These are phyloP conservation scores for Penicillium aurantiogriseum DNA, from an alignment of 2,329 filamentous ascomycete species.

Conservation along the genomic window DNA sequence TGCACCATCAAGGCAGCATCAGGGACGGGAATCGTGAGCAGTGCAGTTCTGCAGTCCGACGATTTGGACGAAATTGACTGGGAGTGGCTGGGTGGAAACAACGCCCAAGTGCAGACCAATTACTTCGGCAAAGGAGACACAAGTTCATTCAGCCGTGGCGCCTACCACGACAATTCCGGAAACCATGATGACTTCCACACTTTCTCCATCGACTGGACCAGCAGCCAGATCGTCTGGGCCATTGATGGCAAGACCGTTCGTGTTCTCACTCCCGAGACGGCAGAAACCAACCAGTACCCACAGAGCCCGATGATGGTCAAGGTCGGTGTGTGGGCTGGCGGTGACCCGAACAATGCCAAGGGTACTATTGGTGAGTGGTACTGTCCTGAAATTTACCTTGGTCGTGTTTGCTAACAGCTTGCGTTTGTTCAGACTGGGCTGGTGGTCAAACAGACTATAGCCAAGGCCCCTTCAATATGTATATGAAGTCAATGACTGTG, in stretches of 20 bases:
- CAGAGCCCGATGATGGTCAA: constrained; percentile 95
- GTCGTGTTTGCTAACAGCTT: neutral
- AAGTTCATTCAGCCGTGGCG: constrained; percentile 79
- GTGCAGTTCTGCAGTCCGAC: constrained; percentile 86
- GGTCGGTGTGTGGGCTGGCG: constrained; percentile 88
- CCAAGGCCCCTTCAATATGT: constrained; percentile 81
- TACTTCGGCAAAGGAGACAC: constrained; percentile 95
- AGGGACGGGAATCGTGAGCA: constrained; percentile 89
- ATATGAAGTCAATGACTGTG: constrained; percentile 70
- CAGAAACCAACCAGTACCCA: constrained; percentile 73
- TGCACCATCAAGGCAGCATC: constrained; percentile 81
- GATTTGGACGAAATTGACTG: constrained; percentile 94
- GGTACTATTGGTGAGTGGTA: constrained; percentile 69
- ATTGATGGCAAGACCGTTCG: constrained; percentile 76
- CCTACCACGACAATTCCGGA: constrained; percentile 66
- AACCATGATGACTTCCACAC: constrained; percentile 78
- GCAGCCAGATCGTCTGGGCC: constrained; percentile 79
- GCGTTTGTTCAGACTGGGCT: constrained; percentile 64
- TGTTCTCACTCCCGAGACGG: constrained; percentile 67
- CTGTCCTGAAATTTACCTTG: neutral
- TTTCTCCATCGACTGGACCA: constrained; percentile 90
- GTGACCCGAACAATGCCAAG: constrained; percentile 72
- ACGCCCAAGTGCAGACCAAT: constrained; percentile 83
- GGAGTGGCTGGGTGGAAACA: constrained; percentile 85
- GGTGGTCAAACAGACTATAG: constrained; percentile 81